Evolutionary conservation across 1,284 basidiomycete species (phyloP).

Genomic region (Marasmius tenuissimus): DNA sequence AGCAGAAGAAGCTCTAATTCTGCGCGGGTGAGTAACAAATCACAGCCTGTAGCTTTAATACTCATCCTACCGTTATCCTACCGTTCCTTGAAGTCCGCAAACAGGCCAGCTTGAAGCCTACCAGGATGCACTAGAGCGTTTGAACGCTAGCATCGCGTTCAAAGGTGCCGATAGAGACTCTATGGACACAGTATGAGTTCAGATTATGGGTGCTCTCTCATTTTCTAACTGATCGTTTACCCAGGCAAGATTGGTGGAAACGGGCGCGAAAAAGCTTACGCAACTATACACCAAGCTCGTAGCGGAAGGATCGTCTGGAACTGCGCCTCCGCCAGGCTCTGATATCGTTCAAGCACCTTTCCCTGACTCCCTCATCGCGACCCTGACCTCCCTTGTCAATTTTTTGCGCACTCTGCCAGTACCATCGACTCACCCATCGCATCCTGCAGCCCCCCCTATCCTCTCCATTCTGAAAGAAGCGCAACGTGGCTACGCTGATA

Average conservation of each 20-base stretch:
- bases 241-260: conserved; percentile 74
- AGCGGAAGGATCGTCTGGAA: conserved; percentile 76
- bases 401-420: conserved; percentile 72
- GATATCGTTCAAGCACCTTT: conserved; percentile 57
- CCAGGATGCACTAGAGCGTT: conserved; percentile 67
- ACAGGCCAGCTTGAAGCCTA: conserved; percentile 62
- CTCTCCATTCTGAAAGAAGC: conserved; percentile 67
- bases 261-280: conserved; percentile 75
- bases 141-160: conserved; percentile 80
- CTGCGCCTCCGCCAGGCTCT: conserved; percentile 55
- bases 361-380: conserved; percentile 49
- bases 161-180: conserved; percentile 60
- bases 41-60: background rate
- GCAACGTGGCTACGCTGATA: conserved; percentile 78
- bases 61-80: background rate
- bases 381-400: conserved; percentile 59
- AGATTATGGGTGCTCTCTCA: background rate
- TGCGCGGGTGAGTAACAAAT: conserved; percentile 58
- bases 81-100: conserved; percentile 53
- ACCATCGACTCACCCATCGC: conserved; percentile 75
- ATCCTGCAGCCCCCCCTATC: conserved; percentile 68
- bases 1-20: conserved; percentile 72
- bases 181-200: conserved; percentile 51
- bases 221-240: background rate
- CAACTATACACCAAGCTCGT: conserved; percentile 80